These are phyloP conservation scores for Fusarium clavum DNA, from an alignment of 2,329 filamentous ascomycete genomes.

Conservation along the genomic window DNA sequence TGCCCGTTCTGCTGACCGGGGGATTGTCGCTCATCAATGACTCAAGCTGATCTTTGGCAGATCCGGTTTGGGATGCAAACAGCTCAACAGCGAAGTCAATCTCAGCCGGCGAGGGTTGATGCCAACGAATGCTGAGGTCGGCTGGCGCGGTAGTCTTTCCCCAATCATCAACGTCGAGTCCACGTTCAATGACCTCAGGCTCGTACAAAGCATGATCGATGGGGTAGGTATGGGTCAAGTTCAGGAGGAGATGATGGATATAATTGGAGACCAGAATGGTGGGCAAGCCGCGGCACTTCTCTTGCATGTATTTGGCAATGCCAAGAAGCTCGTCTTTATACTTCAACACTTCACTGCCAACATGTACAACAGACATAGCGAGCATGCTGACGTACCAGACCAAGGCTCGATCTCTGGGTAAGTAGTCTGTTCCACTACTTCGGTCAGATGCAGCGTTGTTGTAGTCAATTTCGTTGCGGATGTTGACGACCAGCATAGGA, in stretches of 20 bases:
- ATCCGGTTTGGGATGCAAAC: conserved; percentile 84
- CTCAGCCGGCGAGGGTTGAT: conserved; percentile 82
- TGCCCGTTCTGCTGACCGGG: conserved; percentile 88
- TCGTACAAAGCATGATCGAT: conserved; percentile 91
- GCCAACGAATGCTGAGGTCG: conserved; percentile 89
- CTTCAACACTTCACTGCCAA: conserved; percentile 87
- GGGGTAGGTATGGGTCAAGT: conserved; percentile 93
- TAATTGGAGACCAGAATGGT: conserved; percentile 98
- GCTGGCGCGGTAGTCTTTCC: conserved; percentile 79
- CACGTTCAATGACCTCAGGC: conserved; percentile 75
- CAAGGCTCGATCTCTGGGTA: conserved; percentile 89
- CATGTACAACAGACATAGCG: conserved; percentile 97
- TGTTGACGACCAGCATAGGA: conserved; percentile 89
- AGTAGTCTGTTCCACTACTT: conserved; percentile 91
- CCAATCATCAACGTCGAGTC: conserved; percentile 85
- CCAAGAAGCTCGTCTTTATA: conserved; percentile 91
- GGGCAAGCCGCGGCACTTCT: conserved; percentile 91
- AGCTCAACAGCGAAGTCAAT: conserved; percentile 89
- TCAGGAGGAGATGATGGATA: conserved; percentile 94
- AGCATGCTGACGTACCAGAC: conserved; percentile 98
- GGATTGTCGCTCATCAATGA: conserved; percentile 85
- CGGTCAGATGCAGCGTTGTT: conserved; percentile 96
- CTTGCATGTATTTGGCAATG: conserved; percentile 95
- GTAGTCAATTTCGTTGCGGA: conserved; percentile 95
- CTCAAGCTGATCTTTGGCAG: conserved; percentile 78